A percentile compares a stretch with the other conserved stretches of the same genome.
Evolutionary conservation across 169 alveolate species (phyloP).

Genomic region (Plasmodium coatneyi): DNA sequence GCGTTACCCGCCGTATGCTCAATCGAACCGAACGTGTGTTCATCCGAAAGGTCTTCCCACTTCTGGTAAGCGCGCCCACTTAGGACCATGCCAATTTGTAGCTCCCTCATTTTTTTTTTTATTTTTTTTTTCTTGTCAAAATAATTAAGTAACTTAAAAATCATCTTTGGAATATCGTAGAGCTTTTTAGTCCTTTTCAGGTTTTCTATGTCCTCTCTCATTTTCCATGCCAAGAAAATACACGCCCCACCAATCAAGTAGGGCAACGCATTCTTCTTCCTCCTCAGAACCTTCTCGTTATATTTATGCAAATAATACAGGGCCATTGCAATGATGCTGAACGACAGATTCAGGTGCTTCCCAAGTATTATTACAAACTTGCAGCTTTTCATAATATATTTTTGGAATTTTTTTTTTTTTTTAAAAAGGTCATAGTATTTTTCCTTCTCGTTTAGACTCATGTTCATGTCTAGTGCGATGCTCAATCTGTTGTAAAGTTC

Average conservation of each 20-base stretch:
- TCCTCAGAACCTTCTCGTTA: conserved; percentile 7
- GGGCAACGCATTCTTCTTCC: conserved; percentile 8
- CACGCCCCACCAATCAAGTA: conserved; percentile 55
- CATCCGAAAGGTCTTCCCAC: not conserved
- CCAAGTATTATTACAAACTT: conserved; percentile 42
- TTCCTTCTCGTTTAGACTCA: conserved; percentile 17
- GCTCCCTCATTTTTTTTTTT: conserved; percentile 24
- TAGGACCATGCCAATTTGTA: conserved; percentile 5
- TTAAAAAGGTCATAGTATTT: conserved; percentile 31
- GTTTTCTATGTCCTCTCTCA: conserved; percentile 45
- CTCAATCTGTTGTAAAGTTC: conserved; percentile 30
- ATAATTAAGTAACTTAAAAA: conserved; percentile 50
- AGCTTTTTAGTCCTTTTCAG: conserved; percentile 18
- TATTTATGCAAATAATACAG: conserved; percentile 38
- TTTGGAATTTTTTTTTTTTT: conserved; percentile 22
- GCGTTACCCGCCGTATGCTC: not conserved
- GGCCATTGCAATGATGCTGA: conserved; percentile 33
- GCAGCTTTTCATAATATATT: conserved; percentile 28
- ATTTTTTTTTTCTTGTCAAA: conserved; percentile 54
- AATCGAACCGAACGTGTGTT: not conserved
- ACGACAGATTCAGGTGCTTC: conserved; percentile 27
- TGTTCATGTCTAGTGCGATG: conserved; percentile 37
- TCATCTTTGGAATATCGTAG: conserved; percentile 43
- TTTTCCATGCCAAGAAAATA: conserved; percentile 63
- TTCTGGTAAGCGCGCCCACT: not conserved